Percentiles rank a stretch among this genome's conserved stretches.
These are phyloP conservation scores for Pseudodiploospora longispora DNA, from an alignment of 2,329 filamentous ascomycete species.

Conservation along the genomic window DNA sequence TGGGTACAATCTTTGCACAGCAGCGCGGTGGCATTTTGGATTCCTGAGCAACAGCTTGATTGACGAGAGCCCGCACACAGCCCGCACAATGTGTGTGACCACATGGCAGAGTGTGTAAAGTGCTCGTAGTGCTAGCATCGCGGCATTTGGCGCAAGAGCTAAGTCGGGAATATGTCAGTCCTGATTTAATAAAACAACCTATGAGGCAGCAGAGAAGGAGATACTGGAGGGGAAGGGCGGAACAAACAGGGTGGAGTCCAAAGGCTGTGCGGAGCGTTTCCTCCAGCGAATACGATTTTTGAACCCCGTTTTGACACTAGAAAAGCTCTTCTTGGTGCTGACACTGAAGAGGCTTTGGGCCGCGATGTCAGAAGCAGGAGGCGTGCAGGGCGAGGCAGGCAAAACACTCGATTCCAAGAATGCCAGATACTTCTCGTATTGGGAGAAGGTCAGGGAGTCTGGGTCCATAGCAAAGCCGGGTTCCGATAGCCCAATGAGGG, in stretches of 20 bases:
- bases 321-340: slow-evolving; percentile 36
- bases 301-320: slow-evolving; percentile 37
- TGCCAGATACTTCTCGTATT: slow-evolving; percentile 44
- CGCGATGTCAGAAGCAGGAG: slow-evolving; percentile 21
- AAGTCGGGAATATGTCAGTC: slow-evolving; percentile 3
- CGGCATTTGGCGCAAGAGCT: slow-evolving; percentile 52
- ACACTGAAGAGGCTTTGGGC: slow-evolving; percentile 36
- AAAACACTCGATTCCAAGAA: slow-evolving; percentile 30
- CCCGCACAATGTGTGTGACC: slow-evolving; percentile 49
- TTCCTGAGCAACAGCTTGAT: slow-evolving; percentile 47
- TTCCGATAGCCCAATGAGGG: slow-evolving; percentile 7
- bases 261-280: slow-evolving; percentile 26
- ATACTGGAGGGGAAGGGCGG: no score
- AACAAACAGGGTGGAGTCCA: slow-evolving; percentile 26
- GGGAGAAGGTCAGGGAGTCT: slow-evolving; percentile 34
- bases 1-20: slow-evolving; percentile 48
- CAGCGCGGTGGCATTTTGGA: slow-evolving; percentile 55
- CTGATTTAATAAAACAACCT: background rate
- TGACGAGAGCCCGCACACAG: slow-evolving; percentile 46
- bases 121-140: slow-evolving; percentile 35
- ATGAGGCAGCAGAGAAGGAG: background rate
- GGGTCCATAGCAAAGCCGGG: slow-evolving; percentile 4
- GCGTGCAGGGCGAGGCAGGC: slow-evolving; percentile 31
- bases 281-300: slow-evolving; percentile 34
- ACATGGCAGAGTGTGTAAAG: slow-evolving; percentile 45